Evolutionary conservation across 345 rosid species (phyloP), one percentile per base, ranked within the genome.

Genomic region (Trapa incisa): DNA sequence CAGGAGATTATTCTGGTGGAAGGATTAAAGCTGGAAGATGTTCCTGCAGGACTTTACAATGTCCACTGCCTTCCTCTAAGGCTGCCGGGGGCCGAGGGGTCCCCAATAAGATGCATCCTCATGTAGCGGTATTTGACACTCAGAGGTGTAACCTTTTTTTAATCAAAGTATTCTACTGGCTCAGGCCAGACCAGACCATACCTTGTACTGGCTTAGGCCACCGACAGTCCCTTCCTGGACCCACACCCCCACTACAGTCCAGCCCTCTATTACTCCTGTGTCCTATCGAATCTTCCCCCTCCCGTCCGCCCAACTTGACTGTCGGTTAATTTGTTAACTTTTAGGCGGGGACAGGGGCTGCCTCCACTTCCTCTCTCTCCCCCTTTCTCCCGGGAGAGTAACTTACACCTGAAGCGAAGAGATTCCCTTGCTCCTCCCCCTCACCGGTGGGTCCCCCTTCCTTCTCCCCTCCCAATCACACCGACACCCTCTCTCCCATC

Each of bases 41-140:
- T 84, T 56, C 81, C 78, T 12, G 72, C 79, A 36, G 94, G 96
- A 73, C 43, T 78, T n/a, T 86, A 87, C 79, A 74, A 80, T 22
- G 77, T 89, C 60, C 91, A 87, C 68, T 89, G 96, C 79, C 80
- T 89, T 48, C 91, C 88, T 5, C 69, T 80, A 63, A 84, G 96
- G 70, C 70, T 89, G 83, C 70, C 78, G 54, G 88, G 89, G 61
- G 76, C 91, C 0, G 89, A 87, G 76, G 96, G 88, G 43, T 82
- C 85, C 35, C 96, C 94, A 0, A 74, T 73, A 0, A 83, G 91
- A 84, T 89, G 94, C 78, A 81, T 87, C 74, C 93, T 87, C 71
- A 86, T 84, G 65, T 76, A 84, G 78, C 87, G 79, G 85, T n/a
- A 17, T 0, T 22, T 22, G 29, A 22, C 29, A 22, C 29, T 22